Evolutionary conservation across 768 basidiomycete genomes (phyloP).

Genomic region (Collybiopsis confluens): DNA sequence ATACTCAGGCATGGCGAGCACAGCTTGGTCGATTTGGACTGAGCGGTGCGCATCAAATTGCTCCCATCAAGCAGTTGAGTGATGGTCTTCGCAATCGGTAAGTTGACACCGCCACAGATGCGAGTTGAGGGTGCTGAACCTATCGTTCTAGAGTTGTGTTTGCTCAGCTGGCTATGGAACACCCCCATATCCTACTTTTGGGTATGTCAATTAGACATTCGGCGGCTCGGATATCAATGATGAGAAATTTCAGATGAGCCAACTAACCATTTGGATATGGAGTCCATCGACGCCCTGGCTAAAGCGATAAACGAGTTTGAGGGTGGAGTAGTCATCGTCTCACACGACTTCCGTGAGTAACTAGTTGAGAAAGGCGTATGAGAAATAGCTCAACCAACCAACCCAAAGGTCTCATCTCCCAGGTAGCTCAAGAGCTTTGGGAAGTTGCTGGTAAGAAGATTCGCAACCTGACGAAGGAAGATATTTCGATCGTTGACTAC

Average conservation of each 20-base stretch:
- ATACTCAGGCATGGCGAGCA: slow-evolving; percentile 86
- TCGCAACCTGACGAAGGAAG: slow-evolving; percentile 84
- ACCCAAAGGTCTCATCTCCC: slow-evolving; percentile 78
- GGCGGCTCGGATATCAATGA: neutral
- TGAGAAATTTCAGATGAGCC: slow-evolving; percentile 65
- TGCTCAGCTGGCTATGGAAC: slow-evolving; percentile 94
- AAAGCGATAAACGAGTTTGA: slow-evolving; percentile 94
- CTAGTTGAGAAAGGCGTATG: neutral
- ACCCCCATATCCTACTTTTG: slow-evolving; percentile 89
- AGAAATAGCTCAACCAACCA: slow-evolving; percentile 5
- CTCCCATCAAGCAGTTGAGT: slow-evolving; percentile 89
- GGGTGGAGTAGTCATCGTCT: slow-evolving; percentile 98
- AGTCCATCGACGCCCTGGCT: slow-evolving; percentile 94
- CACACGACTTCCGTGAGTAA: slow-evolving; percentile 94
- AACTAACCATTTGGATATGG: slow-evolving; percentile 98
- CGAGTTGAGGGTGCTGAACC: neutral
- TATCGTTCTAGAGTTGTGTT: slow-evolving; percentile 73
- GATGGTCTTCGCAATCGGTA: slow-evolving; percentile 95
- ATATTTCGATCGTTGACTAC: slow-evolving; percentile 90
- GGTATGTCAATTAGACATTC: slow-evolving; percentile 35
- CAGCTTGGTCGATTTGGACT: slow-evolving; percentile 96
- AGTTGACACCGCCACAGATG: slow-evolving; percentile 16
- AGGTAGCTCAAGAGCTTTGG: slow-evolving; percentile 99
- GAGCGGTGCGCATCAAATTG: slow-evolving; percentile 88
- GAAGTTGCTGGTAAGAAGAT: slow-evolving; percentile 95